Conservation (phyloP, 305 asterid genomes). For the Fraxinus velutina region DNA sequence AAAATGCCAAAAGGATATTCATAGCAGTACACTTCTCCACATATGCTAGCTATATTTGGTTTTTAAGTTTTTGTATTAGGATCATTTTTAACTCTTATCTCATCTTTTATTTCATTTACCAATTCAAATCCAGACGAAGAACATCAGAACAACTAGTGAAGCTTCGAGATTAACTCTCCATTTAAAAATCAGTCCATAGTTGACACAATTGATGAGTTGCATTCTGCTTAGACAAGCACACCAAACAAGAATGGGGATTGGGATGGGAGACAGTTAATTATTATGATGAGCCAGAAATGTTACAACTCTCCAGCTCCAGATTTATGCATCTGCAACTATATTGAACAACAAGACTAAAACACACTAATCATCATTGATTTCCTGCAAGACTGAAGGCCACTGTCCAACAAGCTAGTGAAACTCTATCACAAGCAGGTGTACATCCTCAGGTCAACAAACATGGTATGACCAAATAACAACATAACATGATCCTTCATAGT, state of each 20-base stretch:
- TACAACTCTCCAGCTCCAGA: constrained; percentile 2
- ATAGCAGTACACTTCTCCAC: not conserved
- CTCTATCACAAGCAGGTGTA: not conserved
- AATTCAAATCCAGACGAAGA: not conserved
- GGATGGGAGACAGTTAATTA: not conserved
- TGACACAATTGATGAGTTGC: not conserved
- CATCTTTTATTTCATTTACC: constrained; percentile 2
- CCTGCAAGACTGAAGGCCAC: not conserved
- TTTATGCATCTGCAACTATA: constrained; percentile 10
- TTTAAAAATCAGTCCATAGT: not conserved
- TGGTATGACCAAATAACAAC: not conserved
- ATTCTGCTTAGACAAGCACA: not conserved
- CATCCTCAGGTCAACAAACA: not conserved
- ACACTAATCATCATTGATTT: not conserved
- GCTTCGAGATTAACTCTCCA: not conserved
- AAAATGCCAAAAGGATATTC: constrained; percentile 3
- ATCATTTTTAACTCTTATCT: not conserved
- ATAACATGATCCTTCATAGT: not conserved
- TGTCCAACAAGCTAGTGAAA: constrained; percentile 7
- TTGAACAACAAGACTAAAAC: not conserved
- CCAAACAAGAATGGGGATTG: not conserved
- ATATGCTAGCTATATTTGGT: not conserved
- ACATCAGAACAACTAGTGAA: not conserved
- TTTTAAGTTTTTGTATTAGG: not conserved
- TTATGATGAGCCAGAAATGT: not conserved